Evolutionary conservation across 2,329 filamentous ascomycete genomes (phyloP).

Genomic region (Fusarium goolgardi): DNA sequence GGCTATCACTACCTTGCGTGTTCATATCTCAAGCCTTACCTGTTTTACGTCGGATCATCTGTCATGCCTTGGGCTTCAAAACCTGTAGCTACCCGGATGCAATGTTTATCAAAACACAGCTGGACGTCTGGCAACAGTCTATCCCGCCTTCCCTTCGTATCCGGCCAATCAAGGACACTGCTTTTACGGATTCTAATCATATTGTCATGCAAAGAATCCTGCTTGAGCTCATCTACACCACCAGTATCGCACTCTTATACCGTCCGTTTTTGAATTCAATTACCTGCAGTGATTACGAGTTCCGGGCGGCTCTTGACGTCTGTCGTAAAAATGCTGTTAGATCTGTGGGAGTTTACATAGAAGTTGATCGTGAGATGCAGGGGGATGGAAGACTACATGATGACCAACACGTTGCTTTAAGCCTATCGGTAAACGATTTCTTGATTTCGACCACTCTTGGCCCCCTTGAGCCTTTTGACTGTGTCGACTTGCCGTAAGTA

Average conservation of each 20-base stretch:
- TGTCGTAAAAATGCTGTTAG: conserved; percentile 19
- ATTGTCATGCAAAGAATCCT: conserved; percentile 16
- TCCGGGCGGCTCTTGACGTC: background rate
- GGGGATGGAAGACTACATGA: conserved; percentile 16
- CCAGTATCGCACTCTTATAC: conserved; percentile 5
- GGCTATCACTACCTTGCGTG: background rate
- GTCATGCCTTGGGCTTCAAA: conserved; percentile 18
- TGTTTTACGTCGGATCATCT: conserved; percentile 5
- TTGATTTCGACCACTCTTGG: conserved; percentile 13
- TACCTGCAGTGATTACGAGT: background rate
- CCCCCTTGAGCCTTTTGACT: conserved; percentile 17
- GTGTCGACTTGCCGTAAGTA: conserved; percentile 20
- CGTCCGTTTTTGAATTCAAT: conserved; percentile 18
- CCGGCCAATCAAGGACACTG: conserved; percentile 6
- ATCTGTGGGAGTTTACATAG: conserved; percentile 18
- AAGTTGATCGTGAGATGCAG: conserved; percentile 28
- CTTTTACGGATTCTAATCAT: conserved; percentile 2
- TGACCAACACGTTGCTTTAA: conserved; percentile 6
- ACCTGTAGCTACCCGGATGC: conserved; percentile 1
- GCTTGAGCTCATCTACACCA: conserved; percentile 30
- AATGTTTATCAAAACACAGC: background rate
- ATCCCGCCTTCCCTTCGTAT: conserved; percentile 13
- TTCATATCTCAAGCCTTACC: conserved; percentile 25
- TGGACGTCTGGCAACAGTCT: conserved; percentile 24
- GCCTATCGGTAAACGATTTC: conserved; percentile 6